phyloP scores from a whole-genome alignment of 139 green algal species.

The Marvania coccoides region DNA sequence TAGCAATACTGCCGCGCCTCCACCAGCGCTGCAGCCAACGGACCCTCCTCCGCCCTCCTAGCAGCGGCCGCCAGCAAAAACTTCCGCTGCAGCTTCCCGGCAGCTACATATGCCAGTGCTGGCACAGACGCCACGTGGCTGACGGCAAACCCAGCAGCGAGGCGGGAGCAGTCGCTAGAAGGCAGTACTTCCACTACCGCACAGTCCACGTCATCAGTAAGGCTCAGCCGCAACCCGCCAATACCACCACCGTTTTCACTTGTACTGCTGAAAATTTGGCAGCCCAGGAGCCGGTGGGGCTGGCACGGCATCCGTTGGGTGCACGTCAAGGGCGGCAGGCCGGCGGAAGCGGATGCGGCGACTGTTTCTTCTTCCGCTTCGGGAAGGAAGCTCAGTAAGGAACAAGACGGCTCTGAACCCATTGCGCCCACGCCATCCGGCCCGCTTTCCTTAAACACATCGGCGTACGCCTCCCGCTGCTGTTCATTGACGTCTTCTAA shows the following conservation, averaged over 20 bases:
- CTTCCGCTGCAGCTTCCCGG: conserved; percentile 56
- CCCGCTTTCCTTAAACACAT: conserved; percentile 54
- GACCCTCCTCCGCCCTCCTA: too few relatives aligned
- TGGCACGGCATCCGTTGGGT: not conserved
- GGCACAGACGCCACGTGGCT: conserved; percentile 40
- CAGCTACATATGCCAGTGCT: conserved; percentile 57
- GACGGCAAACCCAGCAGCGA: not conserved
- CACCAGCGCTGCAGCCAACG: conserved; percentile 44
- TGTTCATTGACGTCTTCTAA: too few relatives aligned
- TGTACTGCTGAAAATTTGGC: too few relatives aligned
- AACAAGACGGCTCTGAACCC: conserved; percentile 30
- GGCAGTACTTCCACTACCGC: conserved; percentile 32
- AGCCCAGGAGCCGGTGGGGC: not conserved
- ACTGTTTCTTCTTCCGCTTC: not conserved
- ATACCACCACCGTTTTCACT: not conserved
- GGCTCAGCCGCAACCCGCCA: conserved; percentile 25
- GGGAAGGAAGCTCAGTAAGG: conserved; percentile 6
- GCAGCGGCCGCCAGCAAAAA: conserved; percentile 49
- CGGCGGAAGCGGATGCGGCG: not conserved
- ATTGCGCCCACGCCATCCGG: conserved; percentile 39
- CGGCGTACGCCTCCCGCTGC: conserved; percentile 56
- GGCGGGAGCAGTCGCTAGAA: not conserved
- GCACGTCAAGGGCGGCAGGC: not conserved
- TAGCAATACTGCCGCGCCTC: conserved; percentile 52
- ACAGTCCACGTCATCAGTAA: conserved; percentile 60